A percentile compares a stretch with the other conserved stretches of the same genome.
Conservation (phyloP, 176 grass and related monocot genomes). For the Tillandsia fasciculata region DNA sequence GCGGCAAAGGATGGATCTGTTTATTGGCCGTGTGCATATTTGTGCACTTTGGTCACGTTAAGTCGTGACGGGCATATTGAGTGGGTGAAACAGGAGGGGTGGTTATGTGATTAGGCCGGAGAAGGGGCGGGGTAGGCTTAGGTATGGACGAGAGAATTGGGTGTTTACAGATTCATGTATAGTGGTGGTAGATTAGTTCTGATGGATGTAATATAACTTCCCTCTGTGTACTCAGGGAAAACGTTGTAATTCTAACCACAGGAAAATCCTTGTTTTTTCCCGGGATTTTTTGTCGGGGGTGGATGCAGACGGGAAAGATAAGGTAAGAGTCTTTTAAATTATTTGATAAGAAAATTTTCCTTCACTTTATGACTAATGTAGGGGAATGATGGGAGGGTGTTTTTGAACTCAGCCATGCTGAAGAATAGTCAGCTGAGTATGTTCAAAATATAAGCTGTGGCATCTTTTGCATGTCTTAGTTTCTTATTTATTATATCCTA, state of each 20-base stretch:
- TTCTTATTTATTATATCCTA: too few relatives aligned
- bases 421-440: too few relatives aligned
- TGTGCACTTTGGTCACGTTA: constrained; percentile 21
- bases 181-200: constrained; percentile 43
- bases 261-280: constrained; percentile 3
- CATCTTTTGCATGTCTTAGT: too few relatives aligned
- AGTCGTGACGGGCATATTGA: not conserved
- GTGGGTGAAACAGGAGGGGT: constrained; percentile 20
- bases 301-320: constrained; percentile 24
- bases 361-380: too few relatives aligned
- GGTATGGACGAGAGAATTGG: constrained; percentile 44
- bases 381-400: too few relatives aligned
- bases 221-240: constrained; percentile 24
- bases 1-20: constrained; percentile 4
- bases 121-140: constrained; percentile 15
- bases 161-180: constrained; percentile 58
- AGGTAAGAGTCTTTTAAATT: not conserved
- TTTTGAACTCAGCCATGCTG: too few relatives aligned
- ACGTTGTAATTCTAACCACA: constrained; percentile 38
- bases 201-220: constrained; percentile 32
- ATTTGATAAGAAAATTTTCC: too few relatives aligned
- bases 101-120: constrained; percentile 25
- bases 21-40: not conserved
- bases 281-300: constrained; percentile 47
- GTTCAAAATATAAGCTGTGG: too few relatives aligned